Evolutionary conservation across 2,329 filamentous ascomycete genomes (phyloP), one percentile per base, ranked within the genome.

Genomic region (Botrytis elliptica): DNA sequence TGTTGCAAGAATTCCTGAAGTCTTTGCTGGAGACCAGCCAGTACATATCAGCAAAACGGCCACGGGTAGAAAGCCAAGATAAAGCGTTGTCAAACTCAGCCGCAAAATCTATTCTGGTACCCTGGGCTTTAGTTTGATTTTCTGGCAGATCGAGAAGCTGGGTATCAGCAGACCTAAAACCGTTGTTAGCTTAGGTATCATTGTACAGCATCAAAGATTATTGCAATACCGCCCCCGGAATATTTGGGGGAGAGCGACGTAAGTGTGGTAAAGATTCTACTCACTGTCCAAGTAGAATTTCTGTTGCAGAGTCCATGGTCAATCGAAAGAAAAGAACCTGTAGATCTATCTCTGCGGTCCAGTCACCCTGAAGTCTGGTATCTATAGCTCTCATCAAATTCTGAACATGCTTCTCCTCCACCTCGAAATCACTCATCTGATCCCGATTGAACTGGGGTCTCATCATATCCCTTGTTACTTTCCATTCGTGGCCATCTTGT

Each of bases 391-490:
- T 40, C 29, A 74, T 44, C 80, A 94, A 91, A 36, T 85, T 84
- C 16, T 42, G 49, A 42, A 33, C 25, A 68, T 68, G 65, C 18
- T 1, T 55, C 79, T 94, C 91, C 76, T 93, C 90, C 71, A 90
- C 88, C 44, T 88, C 85, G 36, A 95, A 83, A 79, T 95, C 91
- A 52, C 90, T 88, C 60, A 87, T 82, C 79, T 87, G 85, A 75
- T 86, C 84, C 6, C 85, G 81, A 42, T 85, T 82, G 74, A 88
- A 88, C 75, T 85, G 83, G 0, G 87, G 87, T 9, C 86, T 82
- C 46, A 89, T 82, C 78, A 87, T 81, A 10, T 84, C 82, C 6
- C 75, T 66, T 10, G 71, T 65, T 22, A 67, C 55, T 22, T 62
- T 46, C 75, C 74, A 77, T 20, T n/a, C 38, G 6, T 66, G 60